Evolutionary conservation across 208 protist species (phyloP).

Genomic region (Leishmania guyanensis): DNA sequence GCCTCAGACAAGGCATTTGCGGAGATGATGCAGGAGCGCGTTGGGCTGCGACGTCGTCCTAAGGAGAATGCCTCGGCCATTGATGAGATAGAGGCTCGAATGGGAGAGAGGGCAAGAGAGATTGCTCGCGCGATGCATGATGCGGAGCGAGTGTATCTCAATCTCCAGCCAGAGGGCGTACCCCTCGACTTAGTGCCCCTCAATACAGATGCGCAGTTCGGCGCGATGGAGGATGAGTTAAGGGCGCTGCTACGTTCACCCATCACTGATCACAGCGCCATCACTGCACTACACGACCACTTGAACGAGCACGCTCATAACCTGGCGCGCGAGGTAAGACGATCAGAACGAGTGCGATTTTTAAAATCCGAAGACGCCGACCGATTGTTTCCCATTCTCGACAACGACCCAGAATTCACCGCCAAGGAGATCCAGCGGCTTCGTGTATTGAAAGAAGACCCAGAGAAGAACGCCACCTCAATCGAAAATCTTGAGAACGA

Average conservation of each 20-base stretch:
- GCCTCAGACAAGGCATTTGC: slow-evolving; percentile 33
- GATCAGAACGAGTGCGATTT: no score
- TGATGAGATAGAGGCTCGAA: slow-evolving; percentile 20
- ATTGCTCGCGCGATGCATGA: slow-evolving; percentile 58
- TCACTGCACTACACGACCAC: slow-evolving; percentile 35
- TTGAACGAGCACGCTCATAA: slow-evolving; percentile 48
- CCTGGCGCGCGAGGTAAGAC: slow-evolving; percentile 41
- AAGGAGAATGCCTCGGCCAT: slow-evolving; percentile 23
- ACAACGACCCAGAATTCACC: no score
- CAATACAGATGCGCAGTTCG: slow-evolving; percentile 53
- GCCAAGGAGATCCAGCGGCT: no score
- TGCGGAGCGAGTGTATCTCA: slow-evolving; percentile 55
- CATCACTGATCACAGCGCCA: not conserved
- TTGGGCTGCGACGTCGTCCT: slow-evolving; percentile 20
- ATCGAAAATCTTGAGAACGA: no score
- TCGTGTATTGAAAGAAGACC: no score
- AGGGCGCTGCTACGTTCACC: slow-evolving; percentile 31
- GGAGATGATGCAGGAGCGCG: slow-evolving; percentile 25
- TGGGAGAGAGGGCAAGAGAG: slow-evolving; percentile 44
- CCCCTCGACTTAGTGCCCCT: slow-evolving; percentile 58
- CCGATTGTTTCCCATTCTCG: no score
- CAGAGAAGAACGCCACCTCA: no score
- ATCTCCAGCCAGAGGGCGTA: slow-evolving; percentile 39
- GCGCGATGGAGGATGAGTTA: slow-evolving; percentile 42
- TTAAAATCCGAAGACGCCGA: no score